Base-by-base conservation (phyloP, 306 rosid species). In the Trifolium subterraneum region DNA sequence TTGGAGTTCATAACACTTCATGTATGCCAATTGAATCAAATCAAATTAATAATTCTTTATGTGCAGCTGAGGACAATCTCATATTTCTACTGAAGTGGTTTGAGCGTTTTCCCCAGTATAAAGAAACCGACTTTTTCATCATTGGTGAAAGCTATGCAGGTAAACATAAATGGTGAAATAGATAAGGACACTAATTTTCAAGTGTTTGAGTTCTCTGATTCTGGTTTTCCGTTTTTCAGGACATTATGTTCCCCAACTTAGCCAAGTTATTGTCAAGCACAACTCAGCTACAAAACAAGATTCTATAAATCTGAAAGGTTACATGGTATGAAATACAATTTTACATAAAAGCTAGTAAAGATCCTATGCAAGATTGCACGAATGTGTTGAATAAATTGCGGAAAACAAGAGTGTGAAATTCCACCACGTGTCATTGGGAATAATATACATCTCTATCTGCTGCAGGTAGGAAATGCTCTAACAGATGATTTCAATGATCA, bases 391-490 rank as follows among this genome's bases (percentile, higher is more conserved):
- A 16, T 2, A 51, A 8, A 51, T 51, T 51, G 25, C 1, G 1
- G 59, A 51, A 51, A 51, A 51, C 10, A 51, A 16, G 12, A 5
- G 11, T 51, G 58, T 51, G 25, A 8, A 7, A 51, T 16, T 51
- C 4, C 23, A 1, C 23, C 22, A 18, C 6, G 13, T 51, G 59
- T 20, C 3, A 16, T 51, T 51, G 22, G 56, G 56, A 16, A 64
- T 12, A 68, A 45, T 48, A 42, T 25, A 61, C 63, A 10, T 78
- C 42, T 79, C 20, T 35, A 71, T 79, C 25, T 35, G 75, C 58
- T 89, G 69, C 92, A 93, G 98, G 96, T 93, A 54, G 98, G 98
- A 70, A 93, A 93, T 83, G 98, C 98, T 84, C 75, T 93, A 58
- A 84, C 85, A 14, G 98, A 93, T 52, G 98, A 89, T 80, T 89